Conservation (phyloP, 768 basidiomycete species). For the Suillus weaverae region DNA sequence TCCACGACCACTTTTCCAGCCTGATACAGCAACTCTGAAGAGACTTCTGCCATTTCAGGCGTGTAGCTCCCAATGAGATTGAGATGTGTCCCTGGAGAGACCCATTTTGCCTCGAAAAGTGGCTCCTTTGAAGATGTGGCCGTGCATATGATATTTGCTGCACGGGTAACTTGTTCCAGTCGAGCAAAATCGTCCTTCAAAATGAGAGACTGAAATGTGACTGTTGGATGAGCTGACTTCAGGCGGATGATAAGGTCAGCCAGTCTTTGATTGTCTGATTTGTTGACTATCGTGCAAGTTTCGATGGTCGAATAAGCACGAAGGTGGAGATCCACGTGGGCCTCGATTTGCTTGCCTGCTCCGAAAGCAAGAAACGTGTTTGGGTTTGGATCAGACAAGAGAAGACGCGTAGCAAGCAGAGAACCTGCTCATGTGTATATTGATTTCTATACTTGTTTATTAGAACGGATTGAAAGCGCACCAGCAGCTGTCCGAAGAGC, state of each 20-base stretch:
- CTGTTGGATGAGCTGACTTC: slow-evolving; percentile 26
- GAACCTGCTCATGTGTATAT: slow-evolving; percentile 49
- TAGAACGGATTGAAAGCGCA: slow-evolving; percentile 23
- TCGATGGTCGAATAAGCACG: slow-evolving; percentile 54
- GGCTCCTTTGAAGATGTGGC: slow-evolving; percentile 73
- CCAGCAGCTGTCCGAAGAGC: slow-evolving; percentile 83
- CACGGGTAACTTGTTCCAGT: slow-evolving; percentile 16
- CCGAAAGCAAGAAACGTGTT: slow-evolving; percentile 62
- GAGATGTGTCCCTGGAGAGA: slow-evolving; percentile 63
- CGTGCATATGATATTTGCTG: slow-evolving; percentile 61
- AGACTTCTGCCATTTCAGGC: slow-evolving; percentile 78
- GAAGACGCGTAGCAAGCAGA: slow-evolving; percentile 59
- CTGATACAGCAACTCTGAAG: slow-evolving; percentile 53
- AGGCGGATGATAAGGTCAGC: slow-evolving; percentile 35
- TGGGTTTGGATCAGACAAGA: slow-evolving; percentile 42
- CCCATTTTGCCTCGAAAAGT: slow-evolving; percentile 68
- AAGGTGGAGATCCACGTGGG: slow-evolving; percentile 64
- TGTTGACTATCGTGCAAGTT: slow-evolving; percentile 62
- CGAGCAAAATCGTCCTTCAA: slow-evolving; percentile 10
- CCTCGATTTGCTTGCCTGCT: slow-evolving; percentile 67
- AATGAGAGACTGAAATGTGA: slow-evolving; percentile 15
- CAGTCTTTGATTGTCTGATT: slow-evolving; percentile 52
- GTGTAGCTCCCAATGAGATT: slow-evolving; percentile 83
- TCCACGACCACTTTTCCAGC: slow-evolving; percentile 70
- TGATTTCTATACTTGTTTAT: not conserved